phyloP scores from a whole-genome alignment of 2,329 filamentous ascomycete species.

The Rugonectria rugulosa region DNA sequence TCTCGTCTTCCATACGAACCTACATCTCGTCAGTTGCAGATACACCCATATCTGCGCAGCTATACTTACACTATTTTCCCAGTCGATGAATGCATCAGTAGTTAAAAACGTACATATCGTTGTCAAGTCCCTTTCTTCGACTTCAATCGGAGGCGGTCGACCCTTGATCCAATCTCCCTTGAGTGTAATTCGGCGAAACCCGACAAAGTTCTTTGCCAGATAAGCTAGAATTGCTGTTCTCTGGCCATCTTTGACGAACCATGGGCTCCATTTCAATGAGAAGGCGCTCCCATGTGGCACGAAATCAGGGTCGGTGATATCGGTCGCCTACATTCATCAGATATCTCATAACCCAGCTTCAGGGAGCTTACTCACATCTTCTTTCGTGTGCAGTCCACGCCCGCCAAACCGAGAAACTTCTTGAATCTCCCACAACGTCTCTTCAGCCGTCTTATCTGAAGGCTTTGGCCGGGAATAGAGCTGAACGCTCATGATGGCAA shows the following conservation, averaged over 20 bases:
- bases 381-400: conserved; percentile 53
- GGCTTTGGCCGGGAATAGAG: conserved; percentile 39
- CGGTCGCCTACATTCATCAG: conserved; percentile 37
- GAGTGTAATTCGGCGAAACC: conserved; percentile 60
- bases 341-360: neutral
- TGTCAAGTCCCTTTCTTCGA: conserved; percentile 52
- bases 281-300: conserved; percentile 58
- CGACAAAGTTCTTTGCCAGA: conserved; percentile 59
- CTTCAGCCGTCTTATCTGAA: conserved; percentile 30
- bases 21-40: conserved; percentile 34
- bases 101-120: conserved; percentile 60
- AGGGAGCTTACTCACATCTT: conserved; percentile 31
- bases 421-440: conserved; percentile 56
- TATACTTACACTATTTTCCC: conserved; percentile 58
- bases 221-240: conserved; percentile 58
- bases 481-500: conserved; percentile 60
- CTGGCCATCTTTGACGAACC: conserved; percentile 48
- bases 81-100: conserved; percentile 62
- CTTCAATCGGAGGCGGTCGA: conserved; percentile 45
- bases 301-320: conserved; percentile 56
- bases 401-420: conserved; percentile 60
- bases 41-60: rapidly evolving
- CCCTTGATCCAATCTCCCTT: conserved; percentile 44
- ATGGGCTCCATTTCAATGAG: conserved; percentile 63
- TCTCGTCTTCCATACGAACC: conserved; percentile 51